Conservation (phyloP, 345 rosid species). For the Cardamine chenopodiifolia region DNA sequence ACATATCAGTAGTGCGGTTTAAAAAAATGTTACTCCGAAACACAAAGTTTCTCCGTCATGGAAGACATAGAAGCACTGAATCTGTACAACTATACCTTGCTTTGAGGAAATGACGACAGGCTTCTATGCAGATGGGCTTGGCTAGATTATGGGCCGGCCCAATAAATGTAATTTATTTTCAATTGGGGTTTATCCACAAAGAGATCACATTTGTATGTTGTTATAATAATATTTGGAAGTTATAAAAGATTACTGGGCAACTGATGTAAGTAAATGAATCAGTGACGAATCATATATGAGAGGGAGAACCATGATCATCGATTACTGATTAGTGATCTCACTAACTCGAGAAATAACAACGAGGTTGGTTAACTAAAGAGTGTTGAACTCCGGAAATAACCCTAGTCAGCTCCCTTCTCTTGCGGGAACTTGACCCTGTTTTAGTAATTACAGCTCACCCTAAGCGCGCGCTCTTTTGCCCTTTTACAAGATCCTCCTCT, state of each 20-base stretch:
- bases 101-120: too few species aligned
- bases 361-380: not conserved
- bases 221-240: not conserved
- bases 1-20: not conserved
- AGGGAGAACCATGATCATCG: not conserved
- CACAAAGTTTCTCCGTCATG: too few species aligned
- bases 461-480: constrained; percentile 19
- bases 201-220: not conserved
- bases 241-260: not conserved
- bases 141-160: not conserved
- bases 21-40: too few species aligned
- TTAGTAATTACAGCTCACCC: constrained; percentile 27
- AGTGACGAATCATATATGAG: not conserved
- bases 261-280: not conserved
- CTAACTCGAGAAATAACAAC: not conserved
- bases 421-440: constrained; percentile 2
- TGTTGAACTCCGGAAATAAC: constrained; percentile 13
- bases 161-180: too few species aligned
- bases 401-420: not conserved
- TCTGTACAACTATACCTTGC: too few species aligned
- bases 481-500: constrained; percentile 5
- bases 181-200: not conserved
- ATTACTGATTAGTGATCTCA: not conserved
- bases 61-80: too few species aligned
- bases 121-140: not conserved